Base-by-base conservation (phyloP, 306 rosid species). In the Quercus suber region DNA sequence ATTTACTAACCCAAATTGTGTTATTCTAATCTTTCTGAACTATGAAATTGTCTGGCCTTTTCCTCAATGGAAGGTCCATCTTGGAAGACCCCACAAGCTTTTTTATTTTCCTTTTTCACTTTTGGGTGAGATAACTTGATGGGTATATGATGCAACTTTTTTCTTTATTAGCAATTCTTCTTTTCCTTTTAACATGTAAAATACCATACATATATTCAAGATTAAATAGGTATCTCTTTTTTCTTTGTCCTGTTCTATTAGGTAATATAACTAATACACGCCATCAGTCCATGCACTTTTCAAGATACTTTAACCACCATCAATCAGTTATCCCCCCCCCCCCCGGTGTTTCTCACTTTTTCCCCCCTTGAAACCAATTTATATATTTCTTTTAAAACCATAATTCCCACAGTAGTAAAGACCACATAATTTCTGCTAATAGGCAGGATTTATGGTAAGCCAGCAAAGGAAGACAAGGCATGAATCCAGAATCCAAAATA, bases 21-120 rank as follows among this genome's bases (percentile, higher is more conserved):
- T 41, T 67, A 31, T 71, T n/a, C 60, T 53, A 52, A 76, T 60
- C 73, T 70, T 72, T 71, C 58, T 76, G 25, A 52, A 33, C 6
- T 19, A 43, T 49, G 60, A 35, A 57, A 73, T 65, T 73, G 61
- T 20, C 52, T 60, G 35, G 52, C 33, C 55, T 76, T 55, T 52
- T 19, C 11, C 53, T 57, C 53, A 30, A 69, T n/a, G 25, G 49
- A 30, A 28, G 17, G 74, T 43, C 55, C 25, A 7, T 6, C 23
- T 19, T 19, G 4, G 11, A 43, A 43, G 55, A 70, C 33, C 30
- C 25, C 27, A n/a, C 56, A 70, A 45, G 56, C 56, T 55, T 74
- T 73, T 59, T 30, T 64, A 20, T 19, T 51, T 31, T 75, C 69
- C 6, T 25, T 30, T 49, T 17, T 60, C 31, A 9, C 21, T 55